Evolutionary conservation across 345 rosid species (phyloP).

Genomic region (Eucalyptus caleyi): DNA sequence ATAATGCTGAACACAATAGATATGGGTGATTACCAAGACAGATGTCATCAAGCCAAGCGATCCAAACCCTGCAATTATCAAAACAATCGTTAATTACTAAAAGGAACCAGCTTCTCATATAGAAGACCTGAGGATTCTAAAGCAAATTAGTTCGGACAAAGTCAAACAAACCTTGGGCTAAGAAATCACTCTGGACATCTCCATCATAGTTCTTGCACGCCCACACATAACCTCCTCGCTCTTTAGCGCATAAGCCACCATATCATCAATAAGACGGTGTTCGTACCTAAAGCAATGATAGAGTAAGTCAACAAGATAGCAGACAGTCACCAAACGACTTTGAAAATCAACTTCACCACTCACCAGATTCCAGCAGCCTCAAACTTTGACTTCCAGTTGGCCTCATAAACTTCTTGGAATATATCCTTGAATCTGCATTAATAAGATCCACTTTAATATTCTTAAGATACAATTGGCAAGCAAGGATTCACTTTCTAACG

Average conservation of each 20-base stretch:
- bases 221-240: conserved; percentile 98
- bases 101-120: background rate
- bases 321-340: background rate
- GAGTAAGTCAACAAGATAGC: background rate
- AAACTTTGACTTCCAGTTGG: conserved; percentile 81
- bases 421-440: conserved; percentile 86
- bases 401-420: conserved; percentile 94
- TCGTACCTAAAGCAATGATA: conserved; percentile 58
- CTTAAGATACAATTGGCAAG: background rate
- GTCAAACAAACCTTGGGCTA: conserved; percentile 74
- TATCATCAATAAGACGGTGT: conserved; percentile 98
- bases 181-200: conserved; percentile 98
- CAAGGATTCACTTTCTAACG: background rate
- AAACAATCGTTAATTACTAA: background rate
- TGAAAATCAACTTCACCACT: background rate
- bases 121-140: background rate
- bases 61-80: conserved; percentile 56
- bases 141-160: background rate
- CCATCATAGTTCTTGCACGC: conserved; percentile 99
- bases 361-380: conserved; percentile 98
- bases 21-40: conserved; percentile 50
- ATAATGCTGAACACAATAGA: background rate
- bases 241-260: conserved; percentile 97
- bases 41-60: conserved; percentile 99
- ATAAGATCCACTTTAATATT: background rate